phyloP scores from a whole-genome alignment of 345 rosid species.

The Sonneratia caseolaris region DNA sequence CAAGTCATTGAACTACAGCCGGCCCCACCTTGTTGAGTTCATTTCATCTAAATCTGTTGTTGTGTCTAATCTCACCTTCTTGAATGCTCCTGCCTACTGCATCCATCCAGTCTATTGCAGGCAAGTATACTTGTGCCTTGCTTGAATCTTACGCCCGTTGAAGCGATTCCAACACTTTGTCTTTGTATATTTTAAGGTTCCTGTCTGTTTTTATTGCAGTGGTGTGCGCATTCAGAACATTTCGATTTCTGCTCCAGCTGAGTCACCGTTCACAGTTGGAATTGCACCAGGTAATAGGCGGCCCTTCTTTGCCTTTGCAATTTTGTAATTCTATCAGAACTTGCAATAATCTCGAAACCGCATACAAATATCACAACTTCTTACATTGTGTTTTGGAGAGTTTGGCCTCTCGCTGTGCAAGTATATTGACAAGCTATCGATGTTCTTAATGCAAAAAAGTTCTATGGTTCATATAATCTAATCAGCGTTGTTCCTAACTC shows the following conservation, averaged over 20 bases:
- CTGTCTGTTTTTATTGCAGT: constrained; percentile 23
- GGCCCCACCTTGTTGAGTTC: constrained; percentile 86
- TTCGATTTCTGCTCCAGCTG: constrained; percentile 42
- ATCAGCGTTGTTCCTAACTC: background rate
- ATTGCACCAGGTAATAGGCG: constrained; percentile 59
- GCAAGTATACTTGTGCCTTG: constrained; percentile 16
- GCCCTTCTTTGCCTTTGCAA: background rate
- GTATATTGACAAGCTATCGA: background rate
- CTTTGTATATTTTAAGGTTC: background rate
- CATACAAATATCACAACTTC: background rate
- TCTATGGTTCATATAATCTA: background rate
- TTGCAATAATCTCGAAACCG: background rate
- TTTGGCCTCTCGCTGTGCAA: background rate
- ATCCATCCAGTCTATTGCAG: constrained; percentile 93
- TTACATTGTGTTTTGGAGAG: background rate
- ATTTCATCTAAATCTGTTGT: constrained; percentile 42
- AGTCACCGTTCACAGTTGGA: constrained; percentile 61
- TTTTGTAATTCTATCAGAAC: background rate
- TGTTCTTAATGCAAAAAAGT: background rate
- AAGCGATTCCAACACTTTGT: background rate
- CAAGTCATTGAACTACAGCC: constrained; percentile 63
- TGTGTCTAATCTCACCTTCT: constrained; percentile 76
- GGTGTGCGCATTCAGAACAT: constrained; percentile 50
- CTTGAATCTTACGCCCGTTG: background rate
- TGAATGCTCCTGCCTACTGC: constrained; percentile 67